Percentiles rank a stretch among this genome's conserved stretches.
phyloP scores from a whole-genome alignment of 164 flowering plant genomes.

The Vitis vinifera region ASM3070453v1 NC_081808.1:1078001-1078500 shows the following conservation, averaged over 20 bases:
- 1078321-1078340: too few species aligned
- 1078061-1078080: background rate
- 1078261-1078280: too few species aligned
- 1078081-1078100: background rate
- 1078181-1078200: too few species aligned
- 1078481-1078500: background rate
- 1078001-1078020: constrained; percentile 99
- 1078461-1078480: background rate
- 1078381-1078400: background rate
- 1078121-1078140: too few species aligned
- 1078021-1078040: constrained; percentile 59
- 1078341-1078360: background rate
- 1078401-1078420: too few species aligned
- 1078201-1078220: too few species aligned
- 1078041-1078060: background rate
- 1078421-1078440: background rate
- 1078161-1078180: too few species aligned
- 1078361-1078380: background rate
- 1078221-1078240: too few species aligned
- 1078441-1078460: background rate
- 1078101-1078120: too few species aligned
- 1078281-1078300: background rate
- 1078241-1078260: too few species aligned
- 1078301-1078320: background rate
- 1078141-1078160: too few species aligned